These are phyloP conservation scores for Trichosanthes truncata DNA, from an alignment of 306 rosid species.

Conservation along the genomic window DNA sequence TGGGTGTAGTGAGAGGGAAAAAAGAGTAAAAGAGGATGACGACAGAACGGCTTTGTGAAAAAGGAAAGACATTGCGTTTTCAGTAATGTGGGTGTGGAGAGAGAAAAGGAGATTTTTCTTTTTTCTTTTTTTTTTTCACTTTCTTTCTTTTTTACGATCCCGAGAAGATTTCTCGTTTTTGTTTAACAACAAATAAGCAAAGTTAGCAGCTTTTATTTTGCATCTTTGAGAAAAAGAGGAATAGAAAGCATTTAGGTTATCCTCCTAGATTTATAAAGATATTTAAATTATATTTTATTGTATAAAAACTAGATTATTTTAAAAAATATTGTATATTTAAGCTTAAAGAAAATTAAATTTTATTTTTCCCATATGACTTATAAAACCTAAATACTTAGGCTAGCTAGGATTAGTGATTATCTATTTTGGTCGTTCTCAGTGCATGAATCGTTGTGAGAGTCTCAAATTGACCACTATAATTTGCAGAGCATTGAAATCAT, in stretches of 20 bases:
- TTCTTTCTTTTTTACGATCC: neutral
- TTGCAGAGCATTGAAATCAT: neutral
- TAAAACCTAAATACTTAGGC: too few relatives aligned
- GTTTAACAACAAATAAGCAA: neutral
- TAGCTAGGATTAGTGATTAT: too few relatives aligned
- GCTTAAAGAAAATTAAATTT: too few relatives aligned
- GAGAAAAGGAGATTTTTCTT: too few relatives aligned
- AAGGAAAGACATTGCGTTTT: neutral
- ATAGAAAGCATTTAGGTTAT: neutral
- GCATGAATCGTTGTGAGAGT: neutral
- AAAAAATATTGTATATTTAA: too few relatives aligned
- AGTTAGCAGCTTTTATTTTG: constrained; percentile 4
- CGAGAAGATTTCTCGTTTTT: neutral
- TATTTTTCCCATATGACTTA: too few relatives aligned
- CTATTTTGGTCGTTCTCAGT: too few relatives aligned
- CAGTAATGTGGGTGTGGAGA: neutral
- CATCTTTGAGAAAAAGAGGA: neutral
- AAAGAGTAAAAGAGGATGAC: neutral
- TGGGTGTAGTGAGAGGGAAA: neutral
- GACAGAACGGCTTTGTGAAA: constrained; percentile 10
- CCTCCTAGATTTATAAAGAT: neutral
- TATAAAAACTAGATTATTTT: neutral
- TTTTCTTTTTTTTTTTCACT: neutral
- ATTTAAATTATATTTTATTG: neutral
- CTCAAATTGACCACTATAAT: too few relatives aligned